A percentile compares a stretch with the other conserved stretches of the same genome.
phyloP scores from a whole-genome alignment of 1,284 basidiomycete genomes.

The Spongiforma sp. region DNA sequence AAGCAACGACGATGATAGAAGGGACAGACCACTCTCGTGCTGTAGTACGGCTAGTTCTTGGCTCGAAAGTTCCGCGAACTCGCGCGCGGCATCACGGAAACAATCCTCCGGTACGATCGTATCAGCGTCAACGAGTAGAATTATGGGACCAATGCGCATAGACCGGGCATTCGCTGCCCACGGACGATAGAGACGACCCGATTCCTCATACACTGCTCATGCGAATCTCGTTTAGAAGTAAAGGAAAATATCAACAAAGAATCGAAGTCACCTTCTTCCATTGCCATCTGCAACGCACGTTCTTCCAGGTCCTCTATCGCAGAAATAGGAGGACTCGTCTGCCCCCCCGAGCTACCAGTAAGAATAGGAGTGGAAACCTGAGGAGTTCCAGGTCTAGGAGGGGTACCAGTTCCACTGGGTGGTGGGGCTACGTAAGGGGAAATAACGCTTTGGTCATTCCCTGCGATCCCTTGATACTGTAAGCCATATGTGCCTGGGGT shows the following conservation, averaged over 20 bases:
- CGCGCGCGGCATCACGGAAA: constrained; percentile 83
- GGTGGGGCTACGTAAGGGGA: constrained; percentile 18
- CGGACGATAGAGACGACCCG: constrained; percentile 57
- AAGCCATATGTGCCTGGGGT: constrained; percentile 34
- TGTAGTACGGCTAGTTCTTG: constrained; percentile 82
- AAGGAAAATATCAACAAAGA: neutral
- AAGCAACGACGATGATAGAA: constrained; percentile 13
- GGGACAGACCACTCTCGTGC: constrained; percentile 68
- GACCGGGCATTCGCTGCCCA: constrained; percentile 69
- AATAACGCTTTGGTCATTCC: constrained; percentile 31
- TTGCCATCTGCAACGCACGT: constrained; percentile 64
- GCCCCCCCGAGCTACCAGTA: constrained; percentile 10
- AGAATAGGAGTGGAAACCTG: constrained; percentile 18
- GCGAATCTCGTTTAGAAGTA: constrained; percentile 7
- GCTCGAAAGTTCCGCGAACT: constrained; percentile 66
- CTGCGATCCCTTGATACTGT: constrained; percentile 35
- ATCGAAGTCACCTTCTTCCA: constrained; percentile 58
- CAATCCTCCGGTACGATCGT: constrained; percentile 89
- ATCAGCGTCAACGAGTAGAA: constrained; percentile 80
- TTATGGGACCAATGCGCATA: constrained; percentile 64
- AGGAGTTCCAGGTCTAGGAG: constrained; percentile 30
- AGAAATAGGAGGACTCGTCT: constrained; percentile 18
- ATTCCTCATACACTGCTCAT: constrained; percentile 53
- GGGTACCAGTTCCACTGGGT: constrained; percentile 28
- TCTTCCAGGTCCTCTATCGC: constrained; percentile 69